These are phyloP conservation scores for Dichotomopilus funicola DNA, from an alignment of 2,329 filamentous ascomycete genomes.

Conservation along the genomic window DNA sequence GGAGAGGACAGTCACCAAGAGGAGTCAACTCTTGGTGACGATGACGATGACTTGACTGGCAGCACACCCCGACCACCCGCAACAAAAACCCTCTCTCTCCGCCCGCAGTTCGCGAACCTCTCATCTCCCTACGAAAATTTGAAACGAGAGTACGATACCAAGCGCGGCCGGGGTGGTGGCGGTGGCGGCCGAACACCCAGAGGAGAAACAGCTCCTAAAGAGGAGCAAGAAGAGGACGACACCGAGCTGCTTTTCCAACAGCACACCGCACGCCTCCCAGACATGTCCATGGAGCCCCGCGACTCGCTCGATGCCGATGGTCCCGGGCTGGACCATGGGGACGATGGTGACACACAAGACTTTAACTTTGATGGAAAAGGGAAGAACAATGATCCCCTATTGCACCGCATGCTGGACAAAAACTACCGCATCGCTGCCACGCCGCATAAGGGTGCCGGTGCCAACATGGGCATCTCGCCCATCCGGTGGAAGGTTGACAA, in stretches of 20 bases:
- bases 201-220: constrained; percentile 22
- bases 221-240: constrained; percentile 29
- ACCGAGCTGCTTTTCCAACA: constrained; percentile 45
- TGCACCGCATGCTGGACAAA: constrained; percentile 91
- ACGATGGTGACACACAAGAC: constrained; percentile 19
- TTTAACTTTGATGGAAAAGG: constrained; percentile 22
- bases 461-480: constrained; percentile 37
- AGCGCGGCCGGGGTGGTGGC: constrained; percentile 29
- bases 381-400: constrained; percentile 62
- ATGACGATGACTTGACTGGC: constrained; percentile 51
- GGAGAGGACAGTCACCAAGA: constrained; percentile 34
- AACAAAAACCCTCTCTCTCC: constrained; percentile 39
- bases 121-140: constrained; percentile 72
- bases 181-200: constrained; percentile 28
- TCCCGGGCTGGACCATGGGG: constrained; percentile 20
- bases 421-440: constrained; percentile 92
- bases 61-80: constrained; percentile 60
- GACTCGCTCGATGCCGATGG: constrained; percentile 48
- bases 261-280: constrained; percentile 49
- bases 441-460: constrained; percentile 54
- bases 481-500: constrained; percentile 35
- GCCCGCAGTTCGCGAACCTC: constrained; percentile 55
- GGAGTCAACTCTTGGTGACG: constrained; percentile 62
- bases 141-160: constrained; percentile 55
- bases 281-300: constrained; percentile 58